Base-by-base conservation (phyloP, 176 grass and related monocot species). In the Aegilops sharonensis region DNA sequence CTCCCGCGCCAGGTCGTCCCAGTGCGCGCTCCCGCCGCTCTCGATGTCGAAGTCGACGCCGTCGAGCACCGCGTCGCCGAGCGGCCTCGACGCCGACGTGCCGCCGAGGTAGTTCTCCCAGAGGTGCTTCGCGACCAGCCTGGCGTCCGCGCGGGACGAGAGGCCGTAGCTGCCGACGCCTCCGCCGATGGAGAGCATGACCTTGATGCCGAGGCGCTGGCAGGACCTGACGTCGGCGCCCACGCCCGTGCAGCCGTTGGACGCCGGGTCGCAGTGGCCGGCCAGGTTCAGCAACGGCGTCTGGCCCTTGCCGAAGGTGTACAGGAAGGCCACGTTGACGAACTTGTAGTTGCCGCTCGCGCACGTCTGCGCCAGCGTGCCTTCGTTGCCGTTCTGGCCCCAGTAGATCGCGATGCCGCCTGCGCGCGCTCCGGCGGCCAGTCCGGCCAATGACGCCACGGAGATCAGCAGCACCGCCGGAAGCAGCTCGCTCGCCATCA, bases 41-140 rank as follows among this genome's bases (percentile, higher is more conserved):
- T 97, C 92, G 82, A 94, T 88, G 89, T 97, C 91, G 82, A 93
- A 97, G 89, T 97, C 94, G 72, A 94, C 27, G 64, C 94, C 91
- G 62, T 97, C 91, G 14, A 97, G 81, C 5, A 93, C 91, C 0
- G 94, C 94, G 45, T 81, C 57, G 0, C 94, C 94, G 65, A 97
- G 91, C 9, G 94, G 92, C 67, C 94, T 42, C 11, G 89, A 78
- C 6, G 3, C 0, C 12, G 94, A 91, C 21, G 11, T 29, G 56
- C 94, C 91, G 29, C 94, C 89, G 78, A 94, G 86, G 87, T 89
- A 97, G 81, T 92, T 92, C 64, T 88, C 52, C 94, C 89, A 97
- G 59, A 97, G 87, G 91, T 94, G 90, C 56, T 1, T 32, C 9
- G 91, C 80, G 74, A 93, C 91, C 2, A 8, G 65, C 68, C 5